Evolutionary conservation across 2,329 filamentous ascomycete species (phyloP), one percentile per base, ranked within the genome.

Genomic region (Thelonectria blattea): DNA sequence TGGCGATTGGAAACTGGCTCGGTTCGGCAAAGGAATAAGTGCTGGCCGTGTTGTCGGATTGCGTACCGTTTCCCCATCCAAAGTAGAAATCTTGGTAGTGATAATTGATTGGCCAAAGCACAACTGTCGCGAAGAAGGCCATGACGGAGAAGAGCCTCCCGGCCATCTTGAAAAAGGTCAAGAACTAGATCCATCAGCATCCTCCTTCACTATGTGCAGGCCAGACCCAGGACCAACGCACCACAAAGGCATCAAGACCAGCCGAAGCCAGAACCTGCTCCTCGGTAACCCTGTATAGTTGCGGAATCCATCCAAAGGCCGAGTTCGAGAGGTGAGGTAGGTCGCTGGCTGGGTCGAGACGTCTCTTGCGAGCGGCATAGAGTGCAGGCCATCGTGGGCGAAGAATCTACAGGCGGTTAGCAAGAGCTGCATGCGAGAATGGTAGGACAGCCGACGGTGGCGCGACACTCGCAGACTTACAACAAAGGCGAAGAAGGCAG

Each of bases 161-260:
- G 12, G 94, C 90, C 87, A 98, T 95, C 74, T 93, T 96, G 83
- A 97, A 98, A 78, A 99, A 99, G 15, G 90, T 86, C 14, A 99
- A 83, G 73, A 99, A 97, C 85, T 79, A 24, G 15, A 10, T 6
- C n/a, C 10, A 56, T 75, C 55, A 73, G 61, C 54, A 52, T 34
- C 17, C 3, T 41, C 22, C 9, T 12, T n/a, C 30, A 17, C 30
- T 14, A 10, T 18, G 5, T 2, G 15, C 11, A 12, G 14, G 22
- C 1, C 15, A 18, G 2, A 14, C n/a, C 10, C 22, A 15, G 18
- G 11, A 10, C 22, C 11, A 20, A 81, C 85, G 68, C 78, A 91
- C 90, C 66, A 97, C 95, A 78, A 92, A 99, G 52, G 95, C 95
- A 79, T 99, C 95, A 51, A 99, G 84, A 0, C 95, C 95, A 17